Evolutionary conservation across 1,284 basidiomycete species (phyloP).

Genomic region (Leccinum pachyderme): DNA sequence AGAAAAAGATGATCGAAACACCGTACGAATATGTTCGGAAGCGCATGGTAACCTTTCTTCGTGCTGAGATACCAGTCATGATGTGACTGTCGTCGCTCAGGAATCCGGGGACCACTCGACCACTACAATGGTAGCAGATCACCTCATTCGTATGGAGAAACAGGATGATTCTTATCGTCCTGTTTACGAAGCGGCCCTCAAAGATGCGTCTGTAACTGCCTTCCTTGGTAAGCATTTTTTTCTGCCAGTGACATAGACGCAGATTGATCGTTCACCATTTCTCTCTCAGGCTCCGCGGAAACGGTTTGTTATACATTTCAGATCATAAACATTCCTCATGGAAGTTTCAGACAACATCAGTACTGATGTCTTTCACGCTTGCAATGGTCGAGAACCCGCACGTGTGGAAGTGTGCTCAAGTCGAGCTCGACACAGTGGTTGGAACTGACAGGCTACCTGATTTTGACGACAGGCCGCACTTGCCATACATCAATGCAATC

Average conservation of each 20-base stretch:
- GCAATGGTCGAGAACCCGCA: not conserved
- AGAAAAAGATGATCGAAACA: slow-evolving; percentile 3
- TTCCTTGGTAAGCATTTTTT: slow-evolving; percentile 2
- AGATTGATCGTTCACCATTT: no score
- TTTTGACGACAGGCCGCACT: not conserved
- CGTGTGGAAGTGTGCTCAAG: not conserved
- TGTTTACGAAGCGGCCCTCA: slow-evolving; percentile 10
- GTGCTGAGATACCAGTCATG: not conserved
- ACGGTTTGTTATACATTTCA: not conserved
- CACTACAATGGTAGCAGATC: not conserved
- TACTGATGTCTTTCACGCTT: no score
- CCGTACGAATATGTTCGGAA: slow-evolving; percentile 13
- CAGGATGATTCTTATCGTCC: not conserved
- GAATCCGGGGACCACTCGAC: not conserved
- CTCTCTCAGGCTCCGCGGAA: not conserved
- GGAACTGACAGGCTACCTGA: not conserved
- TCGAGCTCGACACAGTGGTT: not conserved
- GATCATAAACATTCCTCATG: not conserved
- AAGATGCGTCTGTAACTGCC: slow-evolving; percentile 7
- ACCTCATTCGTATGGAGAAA: slow-evolving; percentile 9
- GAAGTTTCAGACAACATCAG: no score
- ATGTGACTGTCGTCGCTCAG: not conserved
- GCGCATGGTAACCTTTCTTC: slow-evolving; percentile 7
- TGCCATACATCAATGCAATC: not conserved
- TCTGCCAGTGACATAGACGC: no score